Percentiles rank a stretch among this genome's conserved stretches.
Conservation (phyloP, 169 alveolate species). For the Eimeria necatrix region DNA sequence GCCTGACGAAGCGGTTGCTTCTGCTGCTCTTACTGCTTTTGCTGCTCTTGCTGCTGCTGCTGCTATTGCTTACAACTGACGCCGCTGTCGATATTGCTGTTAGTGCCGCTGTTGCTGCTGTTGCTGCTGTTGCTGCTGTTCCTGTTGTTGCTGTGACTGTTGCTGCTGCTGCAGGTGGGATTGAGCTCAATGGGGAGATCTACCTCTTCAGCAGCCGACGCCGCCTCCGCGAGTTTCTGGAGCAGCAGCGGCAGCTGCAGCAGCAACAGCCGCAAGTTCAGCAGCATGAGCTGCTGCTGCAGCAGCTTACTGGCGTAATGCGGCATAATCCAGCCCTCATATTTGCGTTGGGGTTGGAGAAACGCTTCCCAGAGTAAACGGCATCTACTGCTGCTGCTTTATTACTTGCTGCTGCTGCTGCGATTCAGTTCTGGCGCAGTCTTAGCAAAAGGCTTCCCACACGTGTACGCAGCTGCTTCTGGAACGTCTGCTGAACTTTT, state of each 20-base stretch:
- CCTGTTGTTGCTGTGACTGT: not conserved
- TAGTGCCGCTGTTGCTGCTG: not conserved
- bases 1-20: not conserved
- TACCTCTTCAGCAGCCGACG: slow-evolving; percentile 27
- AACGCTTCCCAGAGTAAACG: slow-evolving; percentile 3
- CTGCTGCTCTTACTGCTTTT: slow-evolving; percentile 1
- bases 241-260: slow-evolving; percentile 31
- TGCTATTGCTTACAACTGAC: not conserved
- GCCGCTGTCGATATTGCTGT: not conserved
- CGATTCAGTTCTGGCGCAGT: not conserved
- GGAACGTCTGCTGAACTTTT: not conserved
- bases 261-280: slow-evolving; percentile 6
- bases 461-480: not conserved
- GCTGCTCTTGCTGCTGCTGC: not conserved
- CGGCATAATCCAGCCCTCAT: not conserved
- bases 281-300: not conserved
- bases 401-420: not conserved
- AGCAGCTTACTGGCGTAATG: slow-evolving; percentile 15
- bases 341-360: not conserved
- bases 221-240: slow-evolving; percentile 3
- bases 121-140: not conserved
- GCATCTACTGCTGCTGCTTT: not conserved
- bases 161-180: not conserved
- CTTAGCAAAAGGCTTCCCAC: not conserved
- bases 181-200: not conserved